Conservation (phyloP, 2,329 filamentous ascomycete species). For the Aspergillus transmontanensis region DNA sequence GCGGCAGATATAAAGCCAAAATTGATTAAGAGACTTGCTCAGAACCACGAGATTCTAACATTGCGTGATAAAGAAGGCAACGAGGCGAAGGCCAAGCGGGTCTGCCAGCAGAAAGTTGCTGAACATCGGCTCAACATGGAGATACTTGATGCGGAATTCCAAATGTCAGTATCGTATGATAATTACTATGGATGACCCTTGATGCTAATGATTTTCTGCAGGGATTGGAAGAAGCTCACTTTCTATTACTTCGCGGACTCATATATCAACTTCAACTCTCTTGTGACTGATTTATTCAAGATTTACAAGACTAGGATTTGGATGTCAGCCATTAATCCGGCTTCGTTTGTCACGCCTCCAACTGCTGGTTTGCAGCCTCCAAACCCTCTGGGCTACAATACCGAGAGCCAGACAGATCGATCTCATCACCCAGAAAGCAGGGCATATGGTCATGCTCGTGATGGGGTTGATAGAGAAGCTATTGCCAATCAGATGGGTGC, state of each 20-base stretch:
- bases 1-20: conserved; percentile 86
- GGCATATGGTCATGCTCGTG: conserved; percentile 32
- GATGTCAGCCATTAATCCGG: conserved; percentile 99
- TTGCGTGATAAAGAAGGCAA: conserved; percentile 95
- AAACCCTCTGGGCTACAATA: conserved; percentile 62
- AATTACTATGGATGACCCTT: neutral
- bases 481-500: conserved; percentile 30
- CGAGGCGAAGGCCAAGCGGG: conserved; percentile 94
- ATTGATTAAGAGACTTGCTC: conserved; percentile 92
- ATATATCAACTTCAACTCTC: conserved; percentile 98
- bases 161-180: conserved; percentile 73
- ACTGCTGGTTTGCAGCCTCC: conserved; percentile 71
- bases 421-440: conserved; percentile 43
- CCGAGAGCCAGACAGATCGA: conserved; percentile 42
- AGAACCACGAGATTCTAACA: conserved; percentile 84
- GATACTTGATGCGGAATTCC: conserved; percentile 96
- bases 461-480: conserved; percentile 35
- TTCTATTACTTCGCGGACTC: conserved; percentile 99
- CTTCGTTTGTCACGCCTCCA: conserved; percentile 79
- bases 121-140: conserved; percentile 97
- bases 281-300: conserved; percentile 97
- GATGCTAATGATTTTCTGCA: conserved; percentile 42
- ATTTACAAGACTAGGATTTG: conserved; percentile 99
- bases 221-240: conserved; percentile 98
- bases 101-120: conserved; percentile 94